phyloP scores from a whole-genome alignment of 345 rosid genomes.

The Mallotus nudiflorus region DNA sequence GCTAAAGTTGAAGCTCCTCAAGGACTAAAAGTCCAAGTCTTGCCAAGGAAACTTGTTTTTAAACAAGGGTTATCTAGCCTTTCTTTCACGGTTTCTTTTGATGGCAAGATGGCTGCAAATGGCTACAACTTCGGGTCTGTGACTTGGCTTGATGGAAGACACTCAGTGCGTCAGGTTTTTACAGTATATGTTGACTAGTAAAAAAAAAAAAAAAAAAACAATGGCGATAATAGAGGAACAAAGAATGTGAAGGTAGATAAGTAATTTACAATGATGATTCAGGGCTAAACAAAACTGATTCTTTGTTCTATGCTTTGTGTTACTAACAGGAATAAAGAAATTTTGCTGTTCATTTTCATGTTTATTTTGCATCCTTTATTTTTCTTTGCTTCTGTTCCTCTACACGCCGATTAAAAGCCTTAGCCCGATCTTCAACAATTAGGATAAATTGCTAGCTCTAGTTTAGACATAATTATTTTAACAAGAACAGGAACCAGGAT shows the following conservation, averaged over 20 bases:
- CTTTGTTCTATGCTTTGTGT: too few species aligned
- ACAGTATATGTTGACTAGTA: slow-evolving; percentile 48
- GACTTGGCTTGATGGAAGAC: slow-evolving; percentile 55
- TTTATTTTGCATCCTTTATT: too few species aligned
- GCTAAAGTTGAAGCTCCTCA: slow-evolving; percentile 44
- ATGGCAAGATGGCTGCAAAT: slow-evolving; percentile 43
- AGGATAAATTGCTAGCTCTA: too few species aligned
- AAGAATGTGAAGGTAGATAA: neutral
- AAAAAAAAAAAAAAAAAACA: neutral
- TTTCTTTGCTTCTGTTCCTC: too few species aligned
- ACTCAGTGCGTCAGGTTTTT: slow-evolving; percentile 53
- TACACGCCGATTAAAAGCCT: too few species aligned
- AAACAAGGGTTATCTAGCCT: slow-evolving; percentile 22
- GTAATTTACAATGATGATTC: too few species aligned
- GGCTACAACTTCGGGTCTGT: slow-evolving; percentile 67
- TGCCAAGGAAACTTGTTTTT: slow-evolving; percentile 48
- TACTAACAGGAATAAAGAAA: too few species aligned
- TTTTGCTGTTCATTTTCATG: too few species aligned
- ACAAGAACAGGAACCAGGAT: too few species aligned
- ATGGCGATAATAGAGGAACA: neutral
- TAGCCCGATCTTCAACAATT: too few species aligned
- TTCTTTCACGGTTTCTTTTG: slow-evolving; percentile 48
- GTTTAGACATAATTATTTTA: too few species aligned
- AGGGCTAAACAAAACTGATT: too few species aligned
- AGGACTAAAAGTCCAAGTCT: slow-evolving; percentile 56